Percentiles rank a stretch among this genome's conserved stretches.
Evolutionary conservation across 2,329 filamentous ascomycete genomes (phyloP).

Genomic region (Alternaria sp.): DNA sequence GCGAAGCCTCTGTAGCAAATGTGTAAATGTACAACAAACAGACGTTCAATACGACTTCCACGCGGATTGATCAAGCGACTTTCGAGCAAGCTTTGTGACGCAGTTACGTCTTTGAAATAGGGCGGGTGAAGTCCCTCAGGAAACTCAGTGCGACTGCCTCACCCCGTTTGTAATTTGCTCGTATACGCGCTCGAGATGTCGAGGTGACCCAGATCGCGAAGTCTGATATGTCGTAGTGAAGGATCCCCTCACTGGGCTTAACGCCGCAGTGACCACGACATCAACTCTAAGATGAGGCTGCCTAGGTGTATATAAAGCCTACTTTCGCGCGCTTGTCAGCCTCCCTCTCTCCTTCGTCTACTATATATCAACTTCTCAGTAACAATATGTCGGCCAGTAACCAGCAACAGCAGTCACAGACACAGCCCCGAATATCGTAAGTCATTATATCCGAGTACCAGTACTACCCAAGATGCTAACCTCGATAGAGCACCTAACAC

Average conservation of each 20-base stretch:
- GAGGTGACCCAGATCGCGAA: background rate
- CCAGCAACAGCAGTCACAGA: background rate
- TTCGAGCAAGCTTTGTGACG: background rate
- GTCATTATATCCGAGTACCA: background rate
- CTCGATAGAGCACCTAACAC: background rate
- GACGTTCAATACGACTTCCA: conserved; percentile 3
- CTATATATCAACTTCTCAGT: background rate
- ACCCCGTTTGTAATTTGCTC: background rate
- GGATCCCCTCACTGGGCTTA: background rate
- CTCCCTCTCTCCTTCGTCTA: background rate
- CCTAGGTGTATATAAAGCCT: background rate
- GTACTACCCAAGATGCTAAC: background rate
- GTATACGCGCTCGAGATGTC: background rate
- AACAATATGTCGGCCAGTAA: background rate
- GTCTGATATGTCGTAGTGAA: background rate
- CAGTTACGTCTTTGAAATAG: background rate
- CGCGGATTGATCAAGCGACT: background rate
- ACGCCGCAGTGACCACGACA: background rate
- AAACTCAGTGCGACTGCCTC: background rate
- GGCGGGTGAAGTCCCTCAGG: too few relatives aligned
- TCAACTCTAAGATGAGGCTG: background rate
- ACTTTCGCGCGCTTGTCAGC: background rate
- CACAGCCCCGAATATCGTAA: background rate
- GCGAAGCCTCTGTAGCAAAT: conserved; percentile 1
- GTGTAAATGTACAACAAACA: conserved; percentile 14